Evolutionary conservation across 208 protist genomes (phyloP).

Genomic region (Acanthamoeba castellanii): DNA sequence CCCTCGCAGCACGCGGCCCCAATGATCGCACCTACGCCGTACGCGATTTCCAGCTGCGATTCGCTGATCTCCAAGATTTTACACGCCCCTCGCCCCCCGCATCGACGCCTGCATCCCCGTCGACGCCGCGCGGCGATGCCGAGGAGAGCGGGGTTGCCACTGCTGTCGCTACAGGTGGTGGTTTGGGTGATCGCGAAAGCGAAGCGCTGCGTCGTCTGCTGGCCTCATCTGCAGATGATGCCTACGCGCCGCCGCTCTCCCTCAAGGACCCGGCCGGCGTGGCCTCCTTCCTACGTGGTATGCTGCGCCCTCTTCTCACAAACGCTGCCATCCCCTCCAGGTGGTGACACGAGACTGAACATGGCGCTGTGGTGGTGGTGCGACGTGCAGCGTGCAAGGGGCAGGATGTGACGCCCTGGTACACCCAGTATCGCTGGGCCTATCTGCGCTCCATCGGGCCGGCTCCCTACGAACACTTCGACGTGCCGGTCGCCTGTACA

Average conservation of each 20-base stretch:
- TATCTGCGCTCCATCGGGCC: slow-evolving; percentile 45
- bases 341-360: background rate
- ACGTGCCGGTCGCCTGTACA: slow-evolving; percentile 32
- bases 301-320: background rate
- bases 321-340: background rate
- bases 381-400: slow-evolving; percentile 11
- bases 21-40: slow-evolving; percentile 23
- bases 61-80: slow-evolving; percentile 25
- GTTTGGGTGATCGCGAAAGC: background rate
- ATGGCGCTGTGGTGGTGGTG: background rate
- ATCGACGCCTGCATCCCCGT: background rate
- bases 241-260: background rate
- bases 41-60: slow-evolving; percentile 45
- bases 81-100: background rate
- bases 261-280: slow-evolving; percentile 20
- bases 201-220: slow-evolving; percentile 8
- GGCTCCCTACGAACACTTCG: slow-evolving; percentile 22
- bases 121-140: background rate
- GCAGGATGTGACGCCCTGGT: slow-evolving; percentile 51
- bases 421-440: background rate
- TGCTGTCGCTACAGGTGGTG: background rate
- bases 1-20: slow-evolving; percentile 11
- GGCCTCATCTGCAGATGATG: background rate
- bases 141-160: background rate
- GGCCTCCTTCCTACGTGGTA: slow-evolving; percentile 16